phyloP scores from a whole-genome alignment of 1,284 basidiomycete species.

The Farysia itapuensis region DNA sequence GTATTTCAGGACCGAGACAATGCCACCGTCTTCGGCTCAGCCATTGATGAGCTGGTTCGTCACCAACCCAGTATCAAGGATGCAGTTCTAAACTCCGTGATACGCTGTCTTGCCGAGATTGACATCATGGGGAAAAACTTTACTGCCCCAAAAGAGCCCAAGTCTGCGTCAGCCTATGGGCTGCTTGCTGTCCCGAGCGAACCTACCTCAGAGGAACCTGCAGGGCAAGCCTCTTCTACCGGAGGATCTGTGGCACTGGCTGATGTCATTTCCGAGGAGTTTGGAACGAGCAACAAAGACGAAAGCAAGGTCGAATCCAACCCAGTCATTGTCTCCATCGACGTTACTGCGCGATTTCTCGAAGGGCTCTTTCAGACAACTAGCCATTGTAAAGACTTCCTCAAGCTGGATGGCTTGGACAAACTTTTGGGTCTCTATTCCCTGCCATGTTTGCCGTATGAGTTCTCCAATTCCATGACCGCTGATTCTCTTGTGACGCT shows the following conservation, averaged over 20 bases:
- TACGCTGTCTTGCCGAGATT: conserved; percentile 58
- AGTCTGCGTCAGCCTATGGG: conserved; percentile 30
- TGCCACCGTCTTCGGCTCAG: conserved; percentile 80
- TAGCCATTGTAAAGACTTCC: conserved; percentile 85
- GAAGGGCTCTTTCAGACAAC: conserved; percentile 90
- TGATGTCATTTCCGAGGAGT: conserved; percentile 42
- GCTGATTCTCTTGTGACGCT: conserved; percentile 84
- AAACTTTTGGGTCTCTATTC: conserved; percentile 76
- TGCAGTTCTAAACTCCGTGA: conserved; percentile 63
- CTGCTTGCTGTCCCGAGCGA: conserved; percentile 23
- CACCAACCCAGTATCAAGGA: conserved; percentile 89
- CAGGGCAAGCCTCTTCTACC: neutral
- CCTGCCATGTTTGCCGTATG: conserved; percentile 84
- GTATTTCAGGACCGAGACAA: conserved; percentile 92
- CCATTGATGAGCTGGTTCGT: conserved; percentile 91
- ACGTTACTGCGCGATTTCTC: conserved; percentile 62
- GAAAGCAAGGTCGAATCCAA: conserved; percentile 39
- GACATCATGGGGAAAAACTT: conserved; percentile 71
- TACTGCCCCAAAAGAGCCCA: conserved; percentile 21
- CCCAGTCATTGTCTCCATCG: conserved; percentile 46
- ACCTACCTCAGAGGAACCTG: conserved; percentile 1
- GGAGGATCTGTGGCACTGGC: conserved; percentile 28
- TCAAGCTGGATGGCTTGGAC: conserved; percentile 75
- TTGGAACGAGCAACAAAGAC: conserved; percentile 43
- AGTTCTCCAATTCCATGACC: conserved; percentile 78